A percentile compares a stretch with the other conserved stretches of the same genome.
phyloP scores from a whole-genome alignment of 257 asterid genomes.

The Solanum habrochaites region DNA sequence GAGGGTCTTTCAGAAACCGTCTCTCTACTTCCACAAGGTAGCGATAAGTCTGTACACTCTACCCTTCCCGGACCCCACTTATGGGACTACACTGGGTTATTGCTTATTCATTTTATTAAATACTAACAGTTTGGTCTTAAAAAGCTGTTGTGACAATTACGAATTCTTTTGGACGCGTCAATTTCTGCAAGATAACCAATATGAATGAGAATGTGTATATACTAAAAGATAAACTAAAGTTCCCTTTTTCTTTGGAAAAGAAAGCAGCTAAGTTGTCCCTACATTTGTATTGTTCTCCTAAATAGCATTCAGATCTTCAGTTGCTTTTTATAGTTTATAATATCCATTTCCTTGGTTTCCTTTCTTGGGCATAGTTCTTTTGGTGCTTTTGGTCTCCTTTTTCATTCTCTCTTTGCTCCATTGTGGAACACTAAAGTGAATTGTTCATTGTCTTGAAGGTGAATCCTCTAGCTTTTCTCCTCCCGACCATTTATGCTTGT shows the following conservation, averaged over 20 bases:
- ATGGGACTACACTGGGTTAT: neutral
- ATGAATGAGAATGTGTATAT: neutral
- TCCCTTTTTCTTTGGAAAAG: neutral
- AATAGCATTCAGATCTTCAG: neutral
- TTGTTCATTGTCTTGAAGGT: neutral
- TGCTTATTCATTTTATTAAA: neutral
- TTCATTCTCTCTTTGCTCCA: neutral
- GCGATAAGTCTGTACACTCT: neutral
- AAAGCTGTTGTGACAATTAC: neutral
- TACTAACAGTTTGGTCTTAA: neutral
- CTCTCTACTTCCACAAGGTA: neutral
- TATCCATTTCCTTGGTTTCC: neutral
- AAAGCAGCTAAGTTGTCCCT: neutral
- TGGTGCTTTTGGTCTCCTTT: neutral
- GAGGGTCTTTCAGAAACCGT: neutral
- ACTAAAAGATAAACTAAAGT: neutral
- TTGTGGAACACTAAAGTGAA: neutral
- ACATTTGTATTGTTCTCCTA: neutral
- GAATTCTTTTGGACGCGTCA: neutral
- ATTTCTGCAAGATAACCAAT: neutral
- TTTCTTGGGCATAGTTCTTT: neutral
- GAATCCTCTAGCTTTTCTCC: neutral
- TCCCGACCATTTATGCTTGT: neutral
- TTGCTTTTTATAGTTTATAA: neutral
- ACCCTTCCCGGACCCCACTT: neutral